Evolutionary conservation across 2,329 filamentous ascomycete species (phyloP).

Genomic region (Fusarium sp.): DNA sequence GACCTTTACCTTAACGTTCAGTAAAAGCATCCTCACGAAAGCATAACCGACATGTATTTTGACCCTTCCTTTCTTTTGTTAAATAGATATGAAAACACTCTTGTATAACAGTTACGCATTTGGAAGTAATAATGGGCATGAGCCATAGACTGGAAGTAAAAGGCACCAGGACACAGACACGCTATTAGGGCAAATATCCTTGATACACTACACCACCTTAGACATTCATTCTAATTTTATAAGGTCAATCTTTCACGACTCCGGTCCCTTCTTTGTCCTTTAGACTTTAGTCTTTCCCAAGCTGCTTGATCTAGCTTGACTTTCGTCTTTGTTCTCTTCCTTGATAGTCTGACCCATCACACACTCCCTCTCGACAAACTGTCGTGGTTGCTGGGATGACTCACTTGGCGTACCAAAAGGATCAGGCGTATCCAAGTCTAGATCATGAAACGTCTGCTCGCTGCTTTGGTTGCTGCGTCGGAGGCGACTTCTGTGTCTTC

Average conservation of each 20-base stretch:
- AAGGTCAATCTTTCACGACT: constrained; percentile 12
- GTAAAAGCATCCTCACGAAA: constrained; percentile 45
- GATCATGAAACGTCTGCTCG: constrained; percentile 46
- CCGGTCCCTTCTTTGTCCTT: not conserved
- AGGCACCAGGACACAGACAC: constrained; percentile 19
- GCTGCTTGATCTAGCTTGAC: constrained; percentile 17
- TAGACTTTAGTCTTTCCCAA: constrained; percentile 14
- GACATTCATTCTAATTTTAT: constrained; percentile 41
- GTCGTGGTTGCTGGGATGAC: constrained; percentile 27
- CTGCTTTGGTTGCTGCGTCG: constrained; percentile 51
- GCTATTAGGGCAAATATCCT: constrained; percentile 33
- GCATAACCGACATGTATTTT: constrained; percentile 21
- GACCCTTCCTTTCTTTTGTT: constrained; percentile 20
- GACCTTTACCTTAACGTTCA: constrained; percentile 72
- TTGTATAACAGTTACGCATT: constrained; percentile 46
- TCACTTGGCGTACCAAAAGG: constrained; percentile 25
- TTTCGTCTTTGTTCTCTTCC: constrained; percentile 52
- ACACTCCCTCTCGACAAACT: constrained; percentile 52
- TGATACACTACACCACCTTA: constrained; percentile 45
- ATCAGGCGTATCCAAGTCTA: constrained; percentile 51
- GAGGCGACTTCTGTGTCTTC: constrained; percentile 40
- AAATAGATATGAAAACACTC: constrained; percentile 22
- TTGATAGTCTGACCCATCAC: constrained; percentile 55
- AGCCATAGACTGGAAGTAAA: constrained; percentile 40
- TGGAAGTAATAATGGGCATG: constrained; percentile 41